Percentiles rank a stretch among this genome's conserved stretches.
Evolutionary conservation across 768 basidiomycete genomes (phyloP).

Genomic region (Termitomyces sp.): DNA sequence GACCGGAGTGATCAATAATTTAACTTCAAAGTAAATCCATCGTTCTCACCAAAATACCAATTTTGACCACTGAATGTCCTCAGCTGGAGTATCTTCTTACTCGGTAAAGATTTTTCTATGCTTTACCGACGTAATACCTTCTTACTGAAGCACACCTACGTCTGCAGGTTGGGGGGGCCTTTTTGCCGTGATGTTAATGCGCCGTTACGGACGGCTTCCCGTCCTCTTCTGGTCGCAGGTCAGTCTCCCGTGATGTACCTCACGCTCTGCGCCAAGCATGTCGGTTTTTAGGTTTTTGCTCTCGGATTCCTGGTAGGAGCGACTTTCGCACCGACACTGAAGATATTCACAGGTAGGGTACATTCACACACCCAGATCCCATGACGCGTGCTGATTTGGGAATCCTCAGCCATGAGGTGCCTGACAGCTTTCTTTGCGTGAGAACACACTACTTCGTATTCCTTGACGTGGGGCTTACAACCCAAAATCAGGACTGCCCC

Average conservation of each 20-base stretch:
- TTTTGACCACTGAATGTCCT: neutral
- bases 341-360: slow-evolving; percentile 40
- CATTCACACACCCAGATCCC: neutral
- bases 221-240: slow-evolving; percentile 72
- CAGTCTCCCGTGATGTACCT: slow-evolving; percentile 2
- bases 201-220: slow-evolving; percentile 58
- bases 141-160: neutral
- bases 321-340: slow-evolving; percentile 48
- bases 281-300: slow-evolving; percentile 38
- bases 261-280: neutral
- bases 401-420: slow-evolving; percentile 48
- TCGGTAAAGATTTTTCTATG: slow-evolving; percentile 27
- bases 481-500: slow-evolving; percentile 22
- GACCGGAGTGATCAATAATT: slow-evolving; percentile 50
- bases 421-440: slow-evolving; percentile 53
- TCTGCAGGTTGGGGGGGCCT: slow-evolving; percentile 50
- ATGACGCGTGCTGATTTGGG: neutral
- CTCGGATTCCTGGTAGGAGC: slow-evolving; percentile 54
- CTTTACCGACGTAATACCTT: no score
- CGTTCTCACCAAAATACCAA: neutral
- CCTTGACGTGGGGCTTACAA: neutral
- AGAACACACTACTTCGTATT: neutral
- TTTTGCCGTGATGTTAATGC: slow-evolving; percentile 60
- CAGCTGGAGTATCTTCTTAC: slow-evolving; percentile 63
- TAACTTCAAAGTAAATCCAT: slow-evolving; percentile 46